Evolutionary conservation across 805 yeast genomes (phyloP).

Genomic region (Novakomyces olei): DNA sequence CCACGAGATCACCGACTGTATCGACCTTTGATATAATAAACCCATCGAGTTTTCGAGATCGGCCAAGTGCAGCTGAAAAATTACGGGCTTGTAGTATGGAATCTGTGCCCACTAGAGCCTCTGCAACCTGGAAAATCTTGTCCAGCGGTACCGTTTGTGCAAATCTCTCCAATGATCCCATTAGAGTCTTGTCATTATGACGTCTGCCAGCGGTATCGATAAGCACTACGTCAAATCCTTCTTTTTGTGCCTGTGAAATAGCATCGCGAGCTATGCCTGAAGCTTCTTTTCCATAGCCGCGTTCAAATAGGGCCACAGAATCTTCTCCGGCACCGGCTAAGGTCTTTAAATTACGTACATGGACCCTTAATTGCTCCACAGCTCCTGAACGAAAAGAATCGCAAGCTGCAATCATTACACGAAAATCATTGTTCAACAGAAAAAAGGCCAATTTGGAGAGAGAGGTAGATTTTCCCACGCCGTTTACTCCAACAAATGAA

Average conservation of each 20-base stretch:
- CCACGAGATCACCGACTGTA: slow-evolving; percentile 90
- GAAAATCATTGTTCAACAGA: slow-evolving; percentile 73
- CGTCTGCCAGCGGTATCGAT: slow-evolving; percentile 97
- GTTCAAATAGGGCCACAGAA: slow-evolving; percentile 60
- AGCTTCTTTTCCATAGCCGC: slow-evolving; percentile 96
- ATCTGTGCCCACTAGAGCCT: slow-evolving; percentile 92
- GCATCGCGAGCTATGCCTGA: slow-evolving; percentile 86
- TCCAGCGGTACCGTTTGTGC: slow-evolving; percentile 92
- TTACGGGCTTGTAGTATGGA: slow-evolving; percentile 88
- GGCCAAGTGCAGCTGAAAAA: slow-evolving; percentile 83
- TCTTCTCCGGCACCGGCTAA: slow-evolving; percentile 32
- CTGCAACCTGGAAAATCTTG: slow-evolving; percentile 95
- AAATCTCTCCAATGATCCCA: slow-evolving; percentile 88
- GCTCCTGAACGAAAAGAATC: slow-evolving; percentile 97
- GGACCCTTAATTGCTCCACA: slow-evolving; percentile 89
- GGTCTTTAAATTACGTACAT: slow-evolving; percentile 60
- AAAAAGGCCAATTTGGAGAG: slow-evolving; percentile 86
- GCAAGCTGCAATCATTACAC: slow-evolving; percentile 82
- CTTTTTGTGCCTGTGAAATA: slow-evolving; percentile 48
- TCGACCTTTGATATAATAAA: slow-evolving; percentile 88
- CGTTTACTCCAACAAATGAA: slow-evolving; percentile 92
- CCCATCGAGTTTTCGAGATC: slow-evolving; percentile 57
- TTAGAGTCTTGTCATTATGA: slow-evolving; percentile 77
- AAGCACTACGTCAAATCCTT: slow-evolving; percentile 60
- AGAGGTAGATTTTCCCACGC: slow-evolving; percentile 94